Evolutionary conservation across 2,329 filamentous ascomycete genomes (phyloP), one percentile per base, ranked within the genome.

Genomic region (Aspergillus pseudonomiae): DNA sequence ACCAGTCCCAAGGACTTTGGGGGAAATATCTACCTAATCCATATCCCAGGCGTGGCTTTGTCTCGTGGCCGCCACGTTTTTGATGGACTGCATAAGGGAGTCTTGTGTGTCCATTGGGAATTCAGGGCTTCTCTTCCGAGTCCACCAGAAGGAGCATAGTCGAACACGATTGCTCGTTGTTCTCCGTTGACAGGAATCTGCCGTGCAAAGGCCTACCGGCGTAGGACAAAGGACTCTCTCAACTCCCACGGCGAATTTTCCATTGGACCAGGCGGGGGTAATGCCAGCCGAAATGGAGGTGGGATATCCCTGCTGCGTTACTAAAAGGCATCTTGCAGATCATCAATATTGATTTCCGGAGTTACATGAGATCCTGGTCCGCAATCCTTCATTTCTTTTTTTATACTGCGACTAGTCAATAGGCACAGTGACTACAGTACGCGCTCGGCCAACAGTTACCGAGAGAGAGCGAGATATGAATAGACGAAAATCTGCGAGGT

Each of bases 21-120:
- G 52, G 32, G 16, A 10, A 41, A 41, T 7, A 50, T n/a, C 12
- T 32, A 53, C 11, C 30, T 1, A 26, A 26, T 65, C 53, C 62
- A 59, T 36, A 36, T 52, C 57, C 59, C 59, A 26, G 41, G 58
- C 57, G 60, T 63, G 57, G 60, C 62, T 48, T 57, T 28, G 60
- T 71, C 73, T 75, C 73, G 73, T 75, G 73, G 73, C 69, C 65
- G 72, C 74, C 74, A 75, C 74, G 74, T 74, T 75, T 67, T 68
- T 68, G 60, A 67, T 66, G 67, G 64, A 34, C 24, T 52, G 63
- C 60, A 60, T 57, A 26, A 52, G 46, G 46, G 28, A 36, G 24
- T 7, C n/a, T 54, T 57, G 52, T 32, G 54, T 39, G 32, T 16
- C 52, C 52, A 39, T 55, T 7, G 21, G 12, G 16, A 34, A 19